Percentiles rank a stretch among this genome's conserved stretches.
Conservation (phyloP, 75 land plant species). For the Cunninghamia lanceolata region DNA sequence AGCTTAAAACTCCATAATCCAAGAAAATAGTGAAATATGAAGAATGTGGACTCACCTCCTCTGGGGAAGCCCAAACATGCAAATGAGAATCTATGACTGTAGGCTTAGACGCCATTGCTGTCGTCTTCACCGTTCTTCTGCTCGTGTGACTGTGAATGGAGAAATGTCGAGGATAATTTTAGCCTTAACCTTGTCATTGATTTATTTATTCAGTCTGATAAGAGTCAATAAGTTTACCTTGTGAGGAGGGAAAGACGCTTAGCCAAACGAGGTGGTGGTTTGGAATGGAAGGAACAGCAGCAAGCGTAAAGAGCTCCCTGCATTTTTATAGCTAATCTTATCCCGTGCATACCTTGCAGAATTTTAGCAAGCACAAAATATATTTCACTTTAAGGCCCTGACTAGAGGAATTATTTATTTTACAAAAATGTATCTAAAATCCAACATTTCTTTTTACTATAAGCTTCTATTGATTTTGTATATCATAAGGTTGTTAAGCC, state of each 20-base stretch:
- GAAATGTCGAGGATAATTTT: neutral
- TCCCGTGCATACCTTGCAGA: neutral
- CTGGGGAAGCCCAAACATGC: constrained; percentile 80
- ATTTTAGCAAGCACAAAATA: no score
- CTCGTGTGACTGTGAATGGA: neutral
- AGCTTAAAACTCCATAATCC: neutral
- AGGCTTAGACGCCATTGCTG: constrained; percentile 15
- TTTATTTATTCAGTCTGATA: neutral
- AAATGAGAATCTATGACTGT: constrained; percentile 67
- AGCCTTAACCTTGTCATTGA: no score
- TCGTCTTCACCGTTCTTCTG: neutral
- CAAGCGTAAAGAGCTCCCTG: neutral
- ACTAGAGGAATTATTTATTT: no score
- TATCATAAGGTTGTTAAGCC: no score
- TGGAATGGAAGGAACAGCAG: neutral
- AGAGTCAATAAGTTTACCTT: neutral
- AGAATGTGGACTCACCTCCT: constrained; percentile 34
- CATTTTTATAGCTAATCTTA: neutral
- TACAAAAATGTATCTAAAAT: no score
- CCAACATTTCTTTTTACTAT: no score
- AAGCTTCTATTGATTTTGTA: no score
- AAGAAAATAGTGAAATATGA: neutral
- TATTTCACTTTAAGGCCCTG: no score
- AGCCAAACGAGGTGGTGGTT: neutral
- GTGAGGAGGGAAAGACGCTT: neutral